Conservation (phyloP, 495 filamentous ascomycete species). For the Daldinia concentrica region DNA sequence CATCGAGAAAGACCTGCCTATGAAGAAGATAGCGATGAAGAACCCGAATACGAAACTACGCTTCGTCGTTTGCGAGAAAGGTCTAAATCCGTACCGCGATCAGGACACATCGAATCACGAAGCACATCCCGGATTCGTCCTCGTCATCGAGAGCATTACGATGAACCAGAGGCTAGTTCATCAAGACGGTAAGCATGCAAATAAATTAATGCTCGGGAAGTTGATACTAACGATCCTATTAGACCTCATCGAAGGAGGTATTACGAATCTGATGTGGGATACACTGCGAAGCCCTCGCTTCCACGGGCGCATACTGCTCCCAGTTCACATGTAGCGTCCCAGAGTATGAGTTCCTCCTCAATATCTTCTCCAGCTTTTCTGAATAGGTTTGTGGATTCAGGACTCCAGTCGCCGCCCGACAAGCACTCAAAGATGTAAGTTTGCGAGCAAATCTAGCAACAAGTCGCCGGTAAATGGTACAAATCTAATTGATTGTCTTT, state of each 20-base stretch:
- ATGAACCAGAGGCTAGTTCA: constrained; percentile 48
- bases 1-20: constrained; percentile 35
- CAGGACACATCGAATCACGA: constrained; percentile 35
- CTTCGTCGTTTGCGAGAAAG: constrained; percentile 40
- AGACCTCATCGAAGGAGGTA: constrained; percentile 47
- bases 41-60: constrained; percentile 39
- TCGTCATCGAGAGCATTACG: constrained; percentile 38
- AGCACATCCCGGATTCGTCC: constrained; percentile 37
- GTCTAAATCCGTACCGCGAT: constrained; percentile 35
- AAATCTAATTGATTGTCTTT: constrained; percentile 37
- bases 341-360: constrained; percentile 52
- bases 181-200: constrained; percentile 50
- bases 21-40: constrained; percentile 45
- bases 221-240: constrained; percentile 29
- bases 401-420: constrained; percentile 42
- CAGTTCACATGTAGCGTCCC: constrained; percentile 49
- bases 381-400: constrained; percentile 47
- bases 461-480: background rate
- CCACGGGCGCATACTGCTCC: constrained; percentile 50
- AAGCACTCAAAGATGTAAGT: constrained; percentile 51
- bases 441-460: background rate
- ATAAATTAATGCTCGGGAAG: background rate
- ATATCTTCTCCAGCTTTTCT: constrained; percentile 49
- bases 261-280: constrained; percentile 51
- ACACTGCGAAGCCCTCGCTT: constrained; percentile 41